Conservation (phyloP, 1,284 basidiomycete genomes). For the Fomitopsis schrenkii region DNA sequence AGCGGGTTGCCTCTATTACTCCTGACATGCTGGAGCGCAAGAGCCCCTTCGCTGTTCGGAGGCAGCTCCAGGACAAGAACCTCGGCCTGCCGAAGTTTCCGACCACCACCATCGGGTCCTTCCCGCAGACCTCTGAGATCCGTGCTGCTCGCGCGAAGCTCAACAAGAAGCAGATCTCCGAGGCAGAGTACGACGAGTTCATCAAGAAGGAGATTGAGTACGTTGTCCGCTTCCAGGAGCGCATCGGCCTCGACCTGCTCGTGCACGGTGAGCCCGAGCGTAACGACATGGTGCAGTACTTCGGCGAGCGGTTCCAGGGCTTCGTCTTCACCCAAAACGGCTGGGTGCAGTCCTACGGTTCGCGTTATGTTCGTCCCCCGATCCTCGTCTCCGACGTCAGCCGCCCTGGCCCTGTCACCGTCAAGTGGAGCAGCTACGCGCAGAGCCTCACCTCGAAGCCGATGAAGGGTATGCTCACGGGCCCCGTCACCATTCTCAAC, state of each 20-base stretch:
- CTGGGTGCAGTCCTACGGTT: constrained; percentile 99
- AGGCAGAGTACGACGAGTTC: constrained; percentile 93
- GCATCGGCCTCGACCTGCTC: constrained; percentile 92
- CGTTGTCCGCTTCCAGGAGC: constrained; percentile 97
- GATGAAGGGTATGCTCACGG: constrained; percentile 99
- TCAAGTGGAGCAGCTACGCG: constrained; percentile 96
- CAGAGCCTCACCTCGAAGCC: constrained; percentile 93
- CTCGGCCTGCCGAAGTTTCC: constrained; percentile 96
- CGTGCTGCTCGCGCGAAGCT: constrained; percentile 93
- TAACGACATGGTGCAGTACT: constrained; percentile 99
- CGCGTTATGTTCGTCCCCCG: constrained; percentile 96
- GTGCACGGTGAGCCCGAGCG: constrained; percentile 99
- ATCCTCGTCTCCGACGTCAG: constrained; percentile 99
- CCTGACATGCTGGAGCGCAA: constrained; percentile 87
- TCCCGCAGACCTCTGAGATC: constrained; percentile 99
- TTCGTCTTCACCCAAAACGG: constrained; percentile 98
- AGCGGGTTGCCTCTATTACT: constrained; percentile 92
- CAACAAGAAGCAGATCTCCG: constrained; percentile 88
- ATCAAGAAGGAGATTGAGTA: constrained; percentile 97
- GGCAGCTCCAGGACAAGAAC: constrained; percentile 87
- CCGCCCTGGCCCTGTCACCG: constrained; percentile 92
- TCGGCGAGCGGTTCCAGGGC: constrained; percentile 94
- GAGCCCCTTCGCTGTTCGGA: constrained; percentile 86
- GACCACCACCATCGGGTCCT: constrained; percentile 98
- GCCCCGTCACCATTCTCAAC: constrained; percentile 97